Evolutionary conservation across 371 early-diverging fungal species (phyloP), one percentile per base, ranked within the genome.

Genomic region (Mortierella sp.): DNA sequence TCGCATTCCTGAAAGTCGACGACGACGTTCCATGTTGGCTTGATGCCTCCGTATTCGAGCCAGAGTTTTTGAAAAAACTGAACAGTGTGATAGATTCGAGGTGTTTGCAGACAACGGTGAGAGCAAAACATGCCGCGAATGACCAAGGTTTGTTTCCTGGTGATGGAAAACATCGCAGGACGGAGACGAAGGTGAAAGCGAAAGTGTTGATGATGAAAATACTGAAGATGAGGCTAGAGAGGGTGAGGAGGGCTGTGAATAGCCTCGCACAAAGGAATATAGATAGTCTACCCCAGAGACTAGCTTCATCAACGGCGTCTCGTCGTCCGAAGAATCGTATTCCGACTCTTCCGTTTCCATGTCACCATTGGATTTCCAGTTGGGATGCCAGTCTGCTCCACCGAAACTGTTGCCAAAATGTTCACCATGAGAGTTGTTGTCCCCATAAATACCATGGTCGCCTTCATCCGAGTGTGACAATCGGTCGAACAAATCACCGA

Each of bases 281-380:
- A 79, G 60, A 26, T 58, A 66, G 23, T 79, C 73, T 21, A 79
- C 57, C 0, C 64, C 61, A 7, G 65, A 55, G 43, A 79, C 64
- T 29, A 79, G 21, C 23, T 52, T 79, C 70, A 72, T 66, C 30
- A 79, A 46, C 14, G 73, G 45, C 1, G 66, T 69, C 43, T 79
- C 79, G 46, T 79, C 79, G 6, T 79, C 79, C 0, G 73, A 68
- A 21, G 70, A 52, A 28, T 72, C 79, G 28, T 66, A 68, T 5
- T 68, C 79, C 4, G 53, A 37, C 37, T 37, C 37, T 3, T 37
- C 37, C 9, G 37, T 37, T 5, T 37, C 37, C 3, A 9, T 9
- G 3, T 37, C 37, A 5, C 37, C 37, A 37, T 9, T 37, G 9
- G 3, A 37, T 37, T 9, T 37, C 37, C 37, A 37, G 9, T 9